Evolutionary conservation across 305 asterid genomes (phyloP).

Genomic region (Fraxinus ornus): DNA sequence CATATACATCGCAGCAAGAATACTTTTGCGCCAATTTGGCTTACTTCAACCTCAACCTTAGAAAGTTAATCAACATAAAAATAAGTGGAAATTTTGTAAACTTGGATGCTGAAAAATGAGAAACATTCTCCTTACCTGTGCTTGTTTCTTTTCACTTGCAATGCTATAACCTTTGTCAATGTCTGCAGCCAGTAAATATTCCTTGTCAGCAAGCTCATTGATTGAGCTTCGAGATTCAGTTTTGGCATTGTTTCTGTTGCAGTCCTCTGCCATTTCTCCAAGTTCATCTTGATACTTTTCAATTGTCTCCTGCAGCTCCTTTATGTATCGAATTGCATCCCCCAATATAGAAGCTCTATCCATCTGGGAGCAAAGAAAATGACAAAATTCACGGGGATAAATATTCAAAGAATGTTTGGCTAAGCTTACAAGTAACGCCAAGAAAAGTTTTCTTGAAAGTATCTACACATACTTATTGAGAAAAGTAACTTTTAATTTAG

Average conservation of each 20-base stretch:
- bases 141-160: conserved; percentile 28
- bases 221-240: conserved; percentile 15
- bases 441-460: background rate
- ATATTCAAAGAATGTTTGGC: background rate
- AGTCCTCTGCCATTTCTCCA: conserved; percentile 34
- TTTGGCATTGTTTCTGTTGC: conserved; percentile 25
- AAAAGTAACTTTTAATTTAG: background rate
- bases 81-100: background rate
- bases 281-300: conserved; percentile 45
- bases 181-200: background rate
- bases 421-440: background rate
- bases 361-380: conserved; percentile 50
- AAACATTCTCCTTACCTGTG: conserved; percentile 34
- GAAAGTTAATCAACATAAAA: conserved; percentile 2
- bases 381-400: background rate
- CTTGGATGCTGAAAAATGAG: background rate
- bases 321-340: conserved; percentile 70
- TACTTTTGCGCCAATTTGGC: conserved; percentile 45
- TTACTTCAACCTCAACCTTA: conserved; percentile 62
- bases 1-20: conserved; percentile 56
- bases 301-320: conserved; percentile 44
- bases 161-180: background rate
- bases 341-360: conserved; percentile 54
- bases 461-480: background rate
- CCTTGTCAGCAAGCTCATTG: conserved; percentile 1